phyloP scores from a whole-genome alignment of 2,329 filamentous ascomycete species.

The Colletotrichum lindemuthianum region DNA sequence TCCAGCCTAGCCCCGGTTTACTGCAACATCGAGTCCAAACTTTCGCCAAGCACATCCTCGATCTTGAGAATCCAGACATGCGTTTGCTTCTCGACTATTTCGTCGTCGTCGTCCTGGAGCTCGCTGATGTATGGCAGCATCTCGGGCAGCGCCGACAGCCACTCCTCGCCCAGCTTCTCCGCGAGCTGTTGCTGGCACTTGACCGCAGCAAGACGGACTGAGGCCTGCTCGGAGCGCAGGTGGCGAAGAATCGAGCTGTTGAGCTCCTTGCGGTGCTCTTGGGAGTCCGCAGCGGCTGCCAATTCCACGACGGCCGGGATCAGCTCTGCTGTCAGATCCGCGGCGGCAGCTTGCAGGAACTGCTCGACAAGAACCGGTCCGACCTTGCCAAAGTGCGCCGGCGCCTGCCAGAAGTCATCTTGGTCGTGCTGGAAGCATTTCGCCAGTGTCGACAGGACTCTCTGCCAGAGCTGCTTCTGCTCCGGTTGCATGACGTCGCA shows the following conservation, averaged over 20 bases:
- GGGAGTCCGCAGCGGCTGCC: constrained; percentile 81
- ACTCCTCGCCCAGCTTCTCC: constrained; percentile 87
- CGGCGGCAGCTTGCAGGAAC: constrained; percentile 59
- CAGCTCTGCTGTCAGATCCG: constrained; percentile 62
- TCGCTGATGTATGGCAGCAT: constrained; percentile 98
- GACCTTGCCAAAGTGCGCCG: constrained; percentile 83
- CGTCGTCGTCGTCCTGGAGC: constrained; percentile 95
- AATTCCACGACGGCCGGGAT: constrained; percentile 83
- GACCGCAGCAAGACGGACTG: constrained; percentile 83
- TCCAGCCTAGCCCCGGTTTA: constrained; percentile 52
- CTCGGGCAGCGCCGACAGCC: constrained; percentile 89
- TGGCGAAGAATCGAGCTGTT: constrained; percentile 82
- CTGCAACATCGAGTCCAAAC: constrained; percentile 90
- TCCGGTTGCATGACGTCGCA: constrained; percentile 59
- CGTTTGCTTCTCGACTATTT: constrained; percentile 89
- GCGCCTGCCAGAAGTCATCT: constrained; percentile 95
- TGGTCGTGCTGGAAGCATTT: constrained; percentile 89
- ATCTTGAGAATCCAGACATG: constrained; percentile 91
- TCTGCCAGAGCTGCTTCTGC: constrained; percentile 71
- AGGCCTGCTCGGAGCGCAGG: constrained; percentile 76
- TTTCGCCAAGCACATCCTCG: constrained; percentile 89
- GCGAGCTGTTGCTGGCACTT: constrained; percentile 84
- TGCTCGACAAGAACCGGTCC: constrained; percentile 76
- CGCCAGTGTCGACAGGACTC: constrained; percentile 76
- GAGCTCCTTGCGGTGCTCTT: constrained; percentile 90